Evolutionary conservation across 495 filamentous ascomycete species (phyloP), one percentile per base, ranked within the genome.

Genomic region (Cryomyces antarcticus): DNA sequence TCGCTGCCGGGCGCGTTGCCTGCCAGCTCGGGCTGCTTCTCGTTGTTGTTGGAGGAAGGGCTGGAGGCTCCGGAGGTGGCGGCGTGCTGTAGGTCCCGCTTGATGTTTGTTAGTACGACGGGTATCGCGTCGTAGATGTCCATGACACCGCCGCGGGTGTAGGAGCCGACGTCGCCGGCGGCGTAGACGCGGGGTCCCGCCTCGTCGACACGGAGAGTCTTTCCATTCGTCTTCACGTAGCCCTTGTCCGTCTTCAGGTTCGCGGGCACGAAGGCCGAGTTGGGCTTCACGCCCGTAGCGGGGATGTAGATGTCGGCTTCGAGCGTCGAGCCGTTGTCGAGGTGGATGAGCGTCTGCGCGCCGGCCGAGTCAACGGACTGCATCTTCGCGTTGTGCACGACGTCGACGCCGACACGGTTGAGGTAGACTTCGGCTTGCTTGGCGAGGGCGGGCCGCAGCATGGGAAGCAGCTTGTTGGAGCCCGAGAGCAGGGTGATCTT

Each of bases 231-330:
- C 7, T 57, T 48, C n/a, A 71, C 57, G 37, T 62, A 65, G 11
- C 58, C 59, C 27, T 58, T 54, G 0, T 49, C 28, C 0, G 48
- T 46, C 3, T 66, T 62, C 1, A 70, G 56, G 4, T 47, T 34
- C 4, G 28, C 38, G 5, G 61, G 49, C 0, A 72, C 27, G 45
- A 63, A 71, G 0, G 41, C 42, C 0, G 69, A 64, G 45, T 71
- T 71, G 1, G 69, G 65, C 5, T 7, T 52, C 6, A 59, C 57
- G 6, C 68, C 69, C 7, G 54, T 56, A 11, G 67, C 66, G 6
- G 66, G 64, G 42, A 73, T 66, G 46, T 65, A 72, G 4, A 70
- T 34, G 47, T 73, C 69, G 1, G 59, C 58, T 5, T 55, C 41
- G 6, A 66, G 43, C 5, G 55, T 58, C 28, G 55, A 33, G 4